These are phyloP conservation scores for Tetrahymena malaccensis DNA, from an alignment of 73 alveolate species.

Conservation along the genomic window DNA sequence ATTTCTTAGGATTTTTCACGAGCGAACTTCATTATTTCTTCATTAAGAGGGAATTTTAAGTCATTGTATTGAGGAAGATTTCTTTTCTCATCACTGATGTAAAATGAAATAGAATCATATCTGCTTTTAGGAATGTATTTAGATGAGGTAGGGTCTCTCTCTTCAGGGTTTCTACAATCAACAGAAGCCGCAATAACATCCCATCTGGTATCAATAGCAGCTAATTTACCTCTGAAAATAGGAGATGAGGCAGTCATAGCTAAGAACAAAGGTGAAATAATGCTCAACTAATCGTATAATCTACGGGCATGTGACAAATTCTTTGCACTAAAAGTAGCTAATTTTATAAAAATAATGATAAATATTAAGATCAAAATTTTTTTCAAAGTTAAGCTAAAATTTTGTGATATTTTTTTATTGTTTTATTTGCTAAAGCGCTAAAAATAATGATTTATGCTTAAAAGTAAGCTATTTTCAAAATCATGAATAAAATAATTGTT, in stretches of 20 bases:
- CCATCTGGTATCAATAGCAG: conserved; percentile 91
- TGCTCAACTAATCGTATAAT: conserved; percentile 60
- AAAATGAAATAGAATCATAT: conserved; percentile 74
- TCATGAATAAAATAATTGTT: too few relatives aligned
- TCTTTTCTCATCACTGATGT: conserved; percentile 65
- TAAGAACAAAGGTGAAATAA: conserved; percentile 62
- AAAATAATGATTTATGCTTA: too few relatives aligned
- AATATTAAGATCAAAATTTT: conserved; percentile 16
- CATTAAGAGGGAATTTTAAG: conserved; percentile 63
- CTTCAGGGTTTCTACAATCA: conserved; percentile 89
- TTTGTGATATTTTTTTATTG: background rate
- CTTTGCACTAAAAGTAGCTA: conserved; percentile 52
- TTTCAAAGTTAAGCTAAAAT: background rate
- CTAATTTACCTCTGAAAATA: conserved; percentile 68
- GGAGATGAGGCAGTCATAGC: conserved; percentile 75
- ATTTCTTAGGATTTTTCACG: conserved; percentile 31
- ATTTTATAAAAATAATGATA: conserved; percentile 16
- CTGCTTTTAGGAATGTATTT: conserved; percentile 79
- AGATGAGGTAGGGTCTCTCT: conserved; percentile 60
- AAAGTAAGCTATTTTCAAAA: too few relatives aligned
- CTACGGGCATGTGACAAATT: conserved; percentile 59
- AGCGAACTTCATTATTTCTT: conserved; percentile 49
- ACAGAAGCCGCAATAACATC: conserved; percentile 72
- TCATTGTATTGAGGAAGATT: conserved; percentile 48
- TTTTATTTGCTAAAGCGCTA: background rate